Conservation (phyloP, 768 basidiomycete species). For the Ramaria sp. region DNA sequence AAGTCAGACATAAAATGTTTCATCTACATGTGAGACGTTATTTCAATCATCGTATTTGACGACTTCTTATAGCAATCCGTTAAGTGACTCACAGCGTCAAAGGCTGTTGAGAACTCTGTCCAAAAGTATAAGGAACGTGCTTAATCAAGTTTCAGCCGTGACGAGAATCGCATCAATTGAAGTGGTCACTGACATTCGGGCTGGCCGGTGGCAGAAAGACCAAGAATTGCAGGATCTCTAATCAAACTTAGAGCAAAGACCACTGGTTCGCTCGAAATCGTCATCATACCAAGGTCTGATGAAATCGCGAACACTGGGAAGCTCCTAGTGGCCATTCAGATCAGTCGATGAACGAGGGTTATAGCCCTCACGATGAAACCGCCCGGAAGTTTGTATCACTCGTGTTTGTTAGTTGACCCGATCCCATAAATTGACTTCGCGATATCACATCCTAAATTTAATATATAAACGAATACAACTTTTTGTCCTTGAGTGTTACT, state of each 20-base stretch:
- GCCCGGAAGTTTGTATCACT: neutral
- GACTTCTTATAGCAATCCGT: neutral
- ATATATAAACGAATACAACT: too few species aligned
- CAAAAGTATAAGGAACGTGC: slow-evolving; percentile 5
- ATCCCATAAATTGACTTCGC: neutral
- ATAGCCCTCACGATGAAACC: neutral
- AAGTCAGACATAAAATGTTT: slow-evolving; percentile 8
- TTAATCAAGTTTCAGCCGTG: neutral
- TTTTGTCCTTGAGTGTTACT: too few species aligned
- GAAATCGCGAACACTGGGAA: slow-evolving; percentile 6
- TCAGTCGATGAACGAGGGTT: neutral
- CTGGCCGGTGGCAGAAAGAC: neutral
- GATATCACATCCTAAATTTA: neutral
- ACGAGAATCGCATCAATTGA: neutral
- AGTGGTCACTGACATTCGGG: neutral
- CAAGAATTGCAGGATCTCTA: neutral
- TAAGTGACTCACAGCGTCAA: slow-evolving; percentile 1
- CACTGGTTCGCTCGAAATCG: neutral
- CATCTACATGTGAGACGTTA: neutral
- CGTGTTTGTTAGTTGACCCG: neutral
- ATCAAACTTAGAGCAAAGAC: slow-evolving; percentile 8
- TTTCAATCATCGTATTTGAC: neutral
- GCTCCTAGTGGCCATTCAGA: neutral
- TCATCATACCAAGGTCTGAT: neutral
- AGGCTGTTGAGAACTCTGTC: neutral